Base-by-base conservation (phyloP, 495 filamentous ascomycete genomes). In the Friedmanniomyces simplex region DNA sequence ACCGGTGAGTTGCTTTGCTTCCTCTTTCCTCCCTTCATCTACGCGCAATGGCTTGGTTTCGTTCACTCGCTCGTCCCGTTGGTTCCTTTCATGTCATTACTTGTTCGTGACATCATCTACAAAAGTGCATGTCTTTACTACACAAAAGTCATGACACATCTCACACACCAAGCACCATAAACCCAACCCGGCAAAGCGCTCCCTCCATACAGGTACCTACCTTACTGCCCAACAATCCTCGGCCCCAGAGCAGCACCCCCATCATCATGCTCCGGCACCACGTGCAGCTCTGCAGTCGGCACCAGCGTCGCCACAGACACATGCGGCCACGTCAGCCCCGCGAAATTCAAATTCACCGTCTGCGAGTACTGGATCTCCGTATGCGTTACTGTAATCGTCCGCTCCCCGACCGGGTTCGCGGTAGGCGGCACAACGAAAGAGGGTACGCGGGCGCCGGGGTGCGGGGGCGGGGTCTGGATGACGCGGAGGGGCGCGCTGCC, bases 341-440 rank as follows among this genome's bases (percentile, higher is more conserved):
- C 64, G 39, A 70, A 70, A 52, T 70, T 66, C 18, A 69, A 61
- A 13, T 57, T 42, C 42, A 70, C 68, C 4, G 20, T 52, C 56
- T 70, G 68, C n/a, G 68, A 68, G 41, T 70, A 70, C 56, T 70
- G 66, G 58, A 67, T 68, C 49, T 70, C 59, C 11, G 59, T 62
- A 21, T 30, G 61, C 28, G 18, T 48, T 2, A 60, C 51, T 14
- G 57, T 62, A 46, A 66, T 64, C 45, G 39, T 66, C 46, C 25
- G 66, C 28, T 59, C 63, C 30, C 16, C 39, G 34, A 58, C 66
- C 52, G 52, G 65, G 47, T 52, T 47, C 20, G 52, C 54, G 14
- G 32, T 22, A 52, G 57, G 55, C 39, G 51, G 51, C 47, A 57
- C 66, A 52, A 54, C 34, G 54, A 60, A 66, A 28, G 54, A 63